Conservation (phyloP, 495 filamentous ascomycete genomes). For the Clohesyomyces aquaticus region DNA sequence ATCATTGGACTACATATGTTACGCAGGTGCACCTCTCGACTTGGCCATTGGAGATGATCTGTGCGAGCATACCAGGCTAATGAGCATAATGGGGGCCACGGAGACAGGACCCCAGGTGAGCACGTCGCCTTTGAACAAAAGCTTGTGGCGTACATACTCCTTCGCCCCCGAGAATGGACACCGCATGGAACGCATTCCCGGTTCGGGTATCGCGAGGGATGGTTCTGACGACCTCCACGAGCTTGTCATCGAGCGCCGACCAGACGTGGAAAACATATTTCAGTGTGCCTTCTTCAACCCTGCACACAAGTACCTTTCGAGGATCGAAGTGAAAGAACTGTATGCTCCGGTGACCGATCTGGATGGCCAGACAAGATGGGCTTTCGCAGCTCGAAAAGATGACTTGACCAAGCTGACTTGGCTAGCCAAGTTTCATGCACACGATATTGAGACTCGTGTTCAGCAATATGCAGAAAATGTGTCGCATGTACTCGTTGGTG, state of each 20-base stretch:
- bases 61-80: conserved; percentile 9
- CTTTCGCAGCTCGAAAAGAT: conserved; percentile 22
- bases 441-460: conserved; percentile 19
- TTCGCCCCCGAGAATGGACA: too few relatives aligned
- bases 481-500: conserved; percentile 11
- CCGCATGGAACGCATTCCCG: too few relatives aligned
- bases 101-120: too few relatives aligned
- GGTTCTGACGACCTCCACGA: conserved; percentile 23
- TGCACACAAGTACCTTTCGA: background rate
- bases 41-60: conserved; percentile 17
- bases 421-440: conserved; percentile 21
- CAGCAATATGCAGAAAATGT: conserved; percentile 10
- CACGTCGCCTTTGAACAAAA: too few relatives aligned
- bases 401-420: conserved; percentile 26
- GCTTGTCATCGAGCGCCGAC: conserved; percentile 13
- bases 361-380: conserved; percentile 22
- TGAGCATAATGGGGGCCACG: too few relatives aligned
- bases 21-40: conserved; percentile 14
- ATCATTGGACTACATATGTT: conserved; percentile 1
- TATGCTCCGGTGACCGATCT: conserved; percentile 13
- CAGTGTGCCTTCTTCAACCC: conserved; percentile 21
- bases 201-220: too few relatives aligned
- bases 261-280: background rate
- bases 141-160: too few relatives aligned
- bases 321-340: conserved; percentile 18